Conservation (phyloP, 192 early-diverging fungal genomes). For the Podila minutissima region DNA sequence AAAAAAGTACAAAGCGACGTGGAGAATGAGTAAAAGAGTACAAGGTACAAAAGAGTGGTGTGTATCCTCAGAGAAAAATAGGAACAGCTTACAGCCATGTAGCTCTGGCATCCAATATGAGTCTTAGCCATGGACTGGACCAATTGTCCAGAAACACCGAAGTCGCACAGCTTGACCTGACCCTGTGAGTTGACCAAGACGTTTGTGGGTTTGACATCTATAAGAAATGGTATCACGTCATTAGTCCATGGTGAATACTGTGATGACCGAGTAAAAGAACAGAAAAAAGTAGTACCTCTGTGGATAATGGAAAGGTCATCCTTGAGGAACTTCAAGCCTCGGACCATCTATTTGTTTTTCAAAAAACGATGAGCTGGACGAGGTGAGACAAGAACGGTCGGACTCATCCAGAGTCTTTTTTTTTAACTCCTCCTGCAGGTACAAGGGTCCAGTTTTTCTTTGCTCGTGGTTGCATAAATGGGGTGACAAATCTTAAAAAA, state of each 20-base stretch:
- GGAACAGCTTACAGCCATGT: conserved; percentile 82
- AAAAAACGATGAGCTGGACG: neutral
- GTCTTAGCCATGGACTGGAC: conserved; percentile 92
- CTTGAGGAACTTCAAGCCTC: conserved; percentile 88
- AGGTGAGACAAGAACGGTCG: neutral
- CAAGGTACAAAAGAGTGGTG: neutral
- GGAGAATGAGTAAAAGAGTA: neutral
- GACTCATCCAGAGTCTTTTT: neutral
- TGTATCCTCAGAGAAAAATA: neutral
- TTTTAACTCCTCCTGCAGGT: neutral
- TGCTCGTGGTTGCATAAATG: neutral
- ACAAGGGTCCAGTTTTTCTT: neutral
- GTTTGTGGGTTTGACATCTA: conserved; percentile 97
- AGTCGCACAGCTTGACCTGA: conserved; percentile 95
- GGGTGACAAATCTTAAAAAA: conserved; percentile 10
- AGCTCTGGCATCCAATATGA: conserved; percentile 93
- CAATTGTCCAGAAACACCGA: conserved; percentile 94
- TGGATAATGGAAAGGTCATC: conserved; percentile 91
- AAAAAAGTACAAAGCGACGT: neutral
- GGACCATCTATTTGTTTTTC: conserved; percentile 70
- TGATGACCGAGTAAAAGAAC: neutral
- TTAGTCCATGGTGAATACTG: neutral
- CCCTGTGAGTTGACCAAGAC: conserved; percentile 87
- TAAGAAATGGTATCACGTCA: neutral
- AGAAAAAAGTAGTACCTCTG: conserved; percentile 59